A percentile compares a stretch with the other conserved stretches of the same genome.
Evolutionary conservation across 306 rosid genomes (phyloP).

Genomic region (Lotus japonicus): DNA sequence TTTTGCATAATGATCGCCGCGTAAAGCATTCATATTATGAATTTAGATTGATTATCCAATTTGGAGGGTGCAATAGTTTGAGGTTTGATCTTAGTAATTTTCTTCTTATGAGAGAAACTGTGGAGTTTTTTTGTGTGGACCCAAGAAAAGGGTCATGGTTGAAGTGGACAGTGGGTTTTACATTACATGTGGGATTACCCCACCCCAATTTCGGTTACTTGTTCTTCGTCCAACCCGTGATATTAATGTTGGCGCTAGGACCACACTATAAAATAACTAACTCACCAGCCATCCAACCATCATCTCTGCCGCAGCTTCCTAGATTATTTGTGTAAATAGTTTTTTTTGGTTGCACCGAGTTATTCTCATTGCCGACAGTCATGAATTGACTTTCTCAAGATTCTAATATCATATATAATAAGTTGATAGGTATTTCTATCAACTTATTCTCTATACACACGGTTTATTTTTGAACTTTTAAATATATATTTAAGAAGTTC

Average conservation of each 20-base stretch:
- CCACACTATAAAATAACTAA: conserved; percentile 36
- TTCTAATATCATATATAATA: too few relatives aligned
- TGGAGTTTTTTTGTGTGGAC: conserved; percentile 12
- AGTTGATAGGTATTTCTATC: too few relatives aligned
- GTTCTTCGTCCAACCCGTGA: conserved; percentile 38
- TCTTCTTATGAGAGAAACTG: conserved; percentile 28
- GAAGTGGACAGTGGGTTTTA: conserved; percentile 28
- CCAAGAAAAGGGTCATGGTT: conserved; percentile 27
- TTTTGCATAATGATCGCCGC: too few relatives aligned
- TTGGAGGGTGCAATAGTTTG: conserved; percentile 19
- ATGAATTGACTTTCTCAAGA: too few relatives aligned
- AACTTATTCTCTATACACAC: too few relatives aligned
- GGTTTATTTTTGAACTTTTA: too few relatives aligned
- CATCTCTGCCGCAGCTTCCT: too few relatives aligned
- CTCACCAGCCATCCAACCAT: conserved; percentile 18
- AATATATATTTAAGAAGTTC: too few relatives aligned
- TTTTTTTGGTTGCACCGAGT: too few relatives aligned
- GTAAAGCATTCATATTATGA: too few relatives aligned
- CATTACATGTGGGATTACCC: conserved; percentile 38
- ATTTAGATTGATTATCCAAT: background rate
- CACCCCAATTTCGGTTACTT: conserved; percentile 39
- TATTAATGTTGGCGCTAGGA: conserved; percentile 39
- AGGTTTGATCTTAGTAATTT: conserved; percentile 16
- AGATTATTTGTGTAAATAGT: too few relatives aligned
- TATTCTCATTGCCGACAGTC: too few relatives aligned